Conservation (phyloP, 1,284 basidiomycete genomes). For the Rhizoctonia solani region DNA sequence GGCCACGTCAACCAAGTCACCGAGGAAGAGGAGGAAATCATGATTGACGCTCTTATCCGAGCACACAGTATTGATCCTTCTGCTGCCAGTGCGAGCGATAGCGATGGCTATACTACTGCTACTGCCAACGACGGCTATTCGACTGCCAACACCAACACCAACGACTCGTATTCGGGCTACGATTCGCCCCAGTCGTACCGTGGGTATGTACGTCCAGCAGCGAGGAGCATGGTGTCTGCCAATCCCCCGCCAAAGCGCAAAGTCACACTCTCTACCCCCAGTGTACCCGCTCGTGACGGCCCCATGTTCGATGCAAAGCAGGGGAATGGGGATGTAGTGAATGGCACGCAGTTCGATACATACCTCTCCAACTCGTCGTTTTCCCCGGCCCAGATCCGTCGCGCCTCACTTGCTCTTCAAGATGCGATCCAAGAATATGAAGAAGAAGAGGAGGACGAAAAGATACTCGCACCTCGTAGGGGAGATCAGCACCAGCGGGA, state of each 20-base stretch:
- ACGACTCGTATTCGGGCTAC: constrained; percentile 4
- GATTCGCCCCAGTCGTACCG: not conserved
- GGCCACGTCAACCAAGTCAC: constrained; percentile 68
- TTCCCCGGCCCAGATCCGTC: constrained; percentile 57
- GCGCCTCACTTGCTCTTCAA: constrained; percentile 71
- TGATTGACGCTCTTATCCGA: constrained; percentile 63
- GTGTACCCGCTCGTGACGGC: not conserved
- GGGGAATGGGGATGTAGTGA: too few species aligned
- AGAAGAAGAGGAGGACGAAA: constrained; percentile 62
- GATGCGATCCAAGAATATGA: constrained; percentile 55
- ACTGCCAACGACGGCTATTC: constrained; percentile 21
- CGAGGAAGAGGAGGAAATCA: constrained; percentile 80
- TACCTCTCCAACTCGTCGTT: constrained; percentile 44
- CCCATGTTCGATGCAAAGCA: not conserved
- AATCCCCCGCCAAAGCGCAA: not conserved
- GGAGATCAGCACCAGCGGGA: not conserved
- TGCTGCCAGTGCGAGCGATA: constrained; percentile 6
- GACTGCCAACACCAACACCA: constrained; percentile 11
- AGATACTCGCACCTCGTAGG: constrained; percentile 40
- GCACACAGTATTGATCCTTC: constrained; percentile 35
- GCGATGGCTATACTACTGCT: constrained; percentile 19
- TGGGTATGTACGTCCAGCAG: constrained; percentile 59
- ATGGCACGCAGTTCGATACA: too few species aligned
- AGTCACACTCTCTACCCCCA: not conserved
- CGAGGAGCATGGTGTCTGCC: constrained; percentile 27